A percentile compares a stretch with the other conserved stretches of the same genome.
These are phyloP conservation scores for Knufia petricola DNA, from an alignment of 2,329 filamentous ascomycete genomes.

Conservation along the genomic window DNA sequence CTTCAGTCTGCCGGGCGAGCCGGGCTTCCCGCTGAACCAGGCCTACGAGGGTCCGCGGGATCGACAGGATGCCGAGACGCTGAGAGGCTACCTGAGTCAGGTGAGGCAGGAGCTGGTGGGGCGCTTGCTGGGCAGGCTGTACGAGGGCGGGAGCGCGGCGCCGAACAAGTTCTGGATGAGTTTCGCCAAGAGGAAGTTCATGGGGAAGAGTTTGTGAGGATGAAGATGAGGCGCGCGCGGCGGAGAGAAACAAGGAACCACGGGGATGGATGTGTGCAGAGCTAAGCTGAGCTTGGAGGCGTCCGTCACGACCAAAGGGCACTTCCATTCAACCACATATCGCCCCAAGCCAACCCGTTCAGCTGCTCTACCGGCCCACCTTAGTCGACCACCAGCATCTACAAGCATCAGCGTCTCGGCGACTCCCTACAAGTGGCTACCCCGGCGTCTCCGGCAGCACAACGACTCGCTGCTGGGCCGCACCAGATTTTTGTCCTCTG, in stretches of 20 bases:
- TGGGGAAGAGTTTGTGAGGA: slow-evolving; percentile 76
- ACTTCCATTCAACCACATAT: too few relatives aligned
- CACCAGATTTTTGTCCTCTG: too few relatives aligned
- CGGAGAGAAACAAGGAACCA: neutral
- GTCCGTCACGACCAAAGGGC: too few relatives aligned
- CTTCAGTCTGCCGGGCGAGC: slow-evolving; percentile 90
- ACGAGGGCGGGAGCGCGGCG: slow-evolving; percentile 56
- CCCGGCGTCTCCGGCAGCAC: too few relatives aligned
- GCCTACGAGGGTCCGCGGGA: slow-evolving; percentile 85
- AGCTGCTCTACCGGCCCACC: too few relatives aligned
- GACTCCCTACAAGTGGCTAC: too few relatives aligned
- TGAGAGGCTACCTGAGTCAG: slow-evolving; percentile 70
- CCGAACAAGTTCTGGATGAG: slow-evolving; percentile 92
- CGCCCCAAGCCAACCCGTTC: too few relatives aligned
- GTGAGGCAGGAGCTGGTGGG: slow-evolving; percentile 83
- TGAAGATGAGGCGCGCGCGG: neutral
- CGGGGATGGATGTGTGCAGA: too few relatives aligned
- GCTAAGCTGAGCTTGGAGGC: too few relatives aligned
- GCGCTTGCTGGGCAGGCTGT: slow-evolving; percentile 75
- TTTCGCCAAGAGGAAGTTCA: slow-evolving; percentile 98
- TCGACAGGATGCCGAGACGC: slow-evolving; percentile 76
- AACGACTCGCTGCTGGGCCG: too few relatives aligned
- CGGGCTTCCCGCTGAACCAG: slow-evolving; percentile 87
- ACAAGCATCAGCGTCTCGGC: too few relatives aligned
- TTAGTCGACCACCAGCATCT: too few relatives aligned